Percentiles rank a stretch among this genome's conserved stretches.
Conservation (phyloP, 306 rosid species). For the Sphenostylis stenocarpa region DNA sequence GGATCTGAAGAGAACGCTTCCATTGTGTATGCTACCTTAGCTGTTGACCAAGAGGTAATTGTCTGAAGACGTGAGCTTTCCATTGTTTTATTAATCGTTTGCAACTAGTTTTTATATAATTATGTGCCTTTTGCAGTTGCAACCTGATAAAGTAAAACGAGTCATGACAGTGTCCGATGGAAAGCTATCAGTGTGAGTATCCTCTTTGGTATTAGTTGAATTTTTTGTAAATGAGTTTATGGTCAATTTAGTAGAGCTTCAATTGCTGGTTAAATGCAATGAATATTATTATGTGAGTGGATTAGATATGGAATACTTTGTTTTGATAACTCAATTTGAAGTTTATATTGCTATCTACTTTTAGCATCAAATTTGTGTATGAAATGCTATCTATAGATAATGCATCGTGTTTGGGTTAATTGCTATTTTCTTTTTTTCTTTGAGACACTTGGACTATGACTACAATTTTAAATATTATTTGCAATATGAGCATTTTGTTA, state of each 20-base stretch:
- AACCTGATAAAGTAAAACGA: conserved; percentile 88
- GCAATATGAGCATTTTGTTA: background rate
- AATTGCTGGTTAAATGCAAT: background rate
- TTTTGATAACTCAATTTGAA: background rate
- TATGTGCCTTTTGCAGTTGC: conserved; percentile 49
- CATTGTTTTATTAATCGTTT: conserved; percentile 5
- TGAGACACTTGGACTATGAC: background rate
- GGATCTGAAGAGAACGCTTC: conserved; percentile 71
- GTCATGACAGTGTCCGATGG: conserved; percentile 62
- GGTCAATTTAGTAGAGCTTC: background rate
- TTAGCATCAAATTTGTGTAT: background rate
- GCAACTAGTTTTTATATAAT: background rate
- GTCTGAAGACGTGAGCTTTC: conserved; percentile 9
- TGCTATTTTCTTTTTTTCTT: background rate
- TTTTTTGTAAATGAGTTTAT: background rate
- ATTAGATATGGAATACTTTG: background rate
- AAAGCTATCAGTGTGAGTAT: conserved; percentile 70
- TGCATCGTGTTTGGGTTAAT: conserved; percentile 19
- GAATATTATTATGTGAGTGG: background rate
- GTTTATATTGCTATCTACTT: background rate
- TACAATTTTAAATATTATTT: background rate
- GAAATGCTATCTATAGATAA: background rate
- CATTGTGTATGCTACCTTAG: conserved; percentile 61
- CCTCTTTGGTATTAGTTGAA: background rate
- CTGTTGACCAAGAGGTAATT: conserved; percentile 71